Conservation (phyloP, 441 rosid genomes). For the Populus hybrid region DNA sequence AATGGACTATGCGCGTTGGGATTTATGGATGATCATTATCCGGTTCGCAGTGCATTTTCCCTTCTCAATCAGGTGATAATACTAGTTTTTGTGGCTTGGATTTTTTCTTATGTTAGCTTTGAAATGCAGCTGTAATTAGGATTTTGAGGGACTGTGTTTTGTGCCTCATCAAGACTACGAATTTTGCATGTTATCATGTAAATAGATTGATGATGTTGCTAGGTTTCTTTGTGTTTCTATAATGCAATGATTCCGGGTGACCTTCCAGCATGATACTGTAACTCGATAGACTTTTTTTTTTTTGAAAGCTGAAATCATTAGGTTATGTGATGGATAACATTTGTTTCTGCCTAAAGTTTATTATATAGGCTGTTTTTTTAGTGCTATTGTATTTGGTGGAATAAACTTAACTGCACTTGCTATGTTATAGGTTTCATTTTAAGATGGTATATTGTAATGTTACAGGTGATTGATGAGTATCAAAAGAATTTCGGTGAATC, state of each 20-base stretch:
- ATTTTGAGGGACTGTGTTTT: background rate
- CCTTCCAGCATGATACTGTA: background rate
- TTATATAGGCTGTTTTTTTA: background rate
- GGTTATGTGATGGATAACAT: background rate
- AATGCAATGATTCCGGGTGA: background rate
- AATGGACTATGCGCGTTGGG: constrained; percentile 85
- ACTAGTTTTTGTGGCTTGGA: constrained; percentile 6
- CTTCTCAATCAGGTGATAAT: constrained; percentile 75
- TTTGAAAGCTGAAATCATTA: background rate
- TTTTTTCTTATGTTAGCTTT: background rate
- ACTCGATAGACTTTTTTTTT: background rate
- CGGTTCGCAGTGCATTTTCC: constrained; percentile 90
- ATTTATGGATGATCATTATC: constrained; percentile 93
- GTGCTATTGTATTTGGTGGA: background rate
- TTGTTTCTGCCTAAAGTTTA: background rate
- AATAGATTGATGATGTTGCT: background rate
- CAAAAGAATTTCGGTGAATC: constrained; percentile 87
- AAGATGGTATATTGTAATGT: constrained; percentile 12
- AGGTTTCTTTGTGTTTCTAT: background rate
- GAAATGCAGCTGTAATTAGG: background rate
- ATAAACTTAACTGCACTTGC: background rate
- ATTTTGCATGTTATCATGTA: background rate
- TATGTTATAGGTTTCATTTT: constrained; percentile 6
- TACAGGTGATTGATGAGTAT: constrained; percentile 87
- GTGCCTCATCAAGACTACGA: background rate